Evolutionary conservation across 345 rosid genomes (phyloP).

Genomic region (Cardamine chenopodiifolia): DNA sequence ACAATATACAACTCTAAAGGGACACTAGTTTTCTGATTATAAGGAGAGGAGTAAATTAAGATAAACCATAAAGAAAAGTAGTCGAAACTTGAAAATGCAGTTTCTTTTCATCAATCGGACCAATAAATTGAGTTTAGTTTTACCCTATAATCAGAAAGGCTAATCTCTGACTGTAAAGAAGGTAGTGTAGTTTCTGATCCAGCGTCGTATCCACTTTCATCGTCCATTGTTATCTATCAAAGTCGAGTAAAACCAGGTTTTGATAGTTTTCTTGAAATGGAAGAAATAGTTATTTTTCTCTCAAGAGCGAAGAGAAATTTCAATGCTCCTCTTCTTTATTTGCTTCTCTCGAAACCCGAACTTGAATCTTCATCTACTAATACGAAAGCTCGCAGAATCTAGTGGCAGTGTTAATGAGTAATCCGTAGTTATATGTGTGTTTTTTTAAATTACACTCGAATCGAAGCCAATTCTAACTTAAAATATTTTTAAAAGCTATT

Average conservation of each 20-base stretch:
- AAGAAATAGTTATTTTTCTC: neutral
- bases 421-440: neutral
- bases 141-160: conserved; percentile 5
- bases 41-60: neutral
- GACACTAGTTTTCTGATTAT: too few species aligned
- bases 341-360: neutral
- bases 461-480: neutral
- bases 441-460: neutral
- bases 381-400: conserved; percentile 5
- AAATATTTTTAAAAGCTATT: too few species aligned
- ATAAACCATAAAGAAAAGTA: neutral
- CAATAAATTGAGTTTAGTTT: neutral
- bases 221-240: conserved; percentile 18
- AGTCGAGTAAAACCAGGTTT: neutral
- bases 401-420: neutral
- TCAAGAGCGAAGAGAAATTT: neutral
- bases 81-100: neutral
- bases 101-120: neutral
- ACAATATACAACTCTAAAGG: neutral
- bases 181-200: neutral
- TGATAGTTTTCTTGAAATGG: conserved; percentile 21
- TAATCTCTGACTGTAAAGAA: conserved; percentile 2
- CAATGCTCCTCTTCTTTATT: neutral
- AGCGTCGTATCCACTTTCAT: neutral
- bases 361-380: conserved; percentile 11